Evolutionary conservation across 1,139 yeast genomes (phyloP).

Genomic region (Arxiozyma slooffiae): DNA sequence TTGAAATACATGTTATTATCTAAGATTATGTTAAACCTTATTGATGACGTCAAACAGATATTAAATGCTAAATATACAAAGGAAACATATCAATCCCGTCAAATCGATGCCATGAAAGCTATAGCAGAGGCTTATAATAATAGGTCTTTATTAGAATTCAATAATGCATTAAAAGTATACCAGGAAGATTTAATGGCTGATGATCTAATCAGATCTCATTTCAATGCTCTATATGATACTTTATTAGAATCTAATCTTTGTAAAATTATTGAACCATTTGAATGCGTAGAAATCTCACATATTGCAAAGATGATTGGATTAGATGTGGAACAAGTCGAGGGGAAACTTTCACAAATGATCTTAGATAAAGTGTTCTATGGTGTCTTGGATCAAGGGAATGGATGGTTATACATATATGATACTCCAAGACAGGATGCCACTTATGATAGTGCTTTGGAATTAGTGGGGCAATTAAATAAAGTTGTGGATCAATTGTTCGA

Average conservation of each 20-base stretch:
- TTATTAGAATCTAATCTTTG: constrained; percentile 86
- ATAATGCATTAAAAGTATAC: constrained; percentile 62
- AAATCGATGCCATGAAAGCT: constrained; percentile 85
- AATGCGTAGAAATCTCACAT: constrained; percentile 85
- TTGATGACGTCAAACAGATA: constrained; percentile 75
- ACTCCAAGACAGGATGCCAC: constrained; percentile 84
- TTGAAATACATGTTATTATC: constrained; percentile 87
- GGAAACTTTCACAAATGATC: constrained; percentile 92
- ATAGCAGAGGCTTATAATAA: constrained; percentile 84
- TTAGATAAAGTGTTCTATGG: constrained; percentile 90
- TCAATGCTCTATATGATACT: constrained; percentile 86
- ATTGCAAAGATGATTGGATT: constrained; percentile 82
- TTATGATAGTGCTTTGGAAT: constrained; percentile 78
- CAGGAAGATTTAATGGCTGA: constrained; percentile 74
- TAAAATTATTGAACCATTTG: constrained; percentile 91
- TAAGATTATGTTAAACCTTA: constrained; percentile 82
- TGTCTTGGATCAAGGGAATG: constrained; percentile 95
- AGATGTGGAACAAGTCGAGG: constrained; percentile 83
- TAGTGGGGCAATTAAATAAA: constrained; percentile 75
- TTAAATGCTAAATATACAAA: constrained; percentile 70
- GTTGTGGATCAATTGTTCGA: constrained; percentile 90
- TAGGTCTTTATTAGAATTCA: constrained; percentile 86
- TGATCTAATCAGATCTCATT: constrained; percentile 81
- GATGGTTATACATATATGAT: constrained; percentile 88
- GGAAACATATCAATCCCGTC: constrained; percentile 60